Evolutionary conservation across 1,139 yeast species (phyloP).

Genomic region (Williopsis jadinii): DNA sequence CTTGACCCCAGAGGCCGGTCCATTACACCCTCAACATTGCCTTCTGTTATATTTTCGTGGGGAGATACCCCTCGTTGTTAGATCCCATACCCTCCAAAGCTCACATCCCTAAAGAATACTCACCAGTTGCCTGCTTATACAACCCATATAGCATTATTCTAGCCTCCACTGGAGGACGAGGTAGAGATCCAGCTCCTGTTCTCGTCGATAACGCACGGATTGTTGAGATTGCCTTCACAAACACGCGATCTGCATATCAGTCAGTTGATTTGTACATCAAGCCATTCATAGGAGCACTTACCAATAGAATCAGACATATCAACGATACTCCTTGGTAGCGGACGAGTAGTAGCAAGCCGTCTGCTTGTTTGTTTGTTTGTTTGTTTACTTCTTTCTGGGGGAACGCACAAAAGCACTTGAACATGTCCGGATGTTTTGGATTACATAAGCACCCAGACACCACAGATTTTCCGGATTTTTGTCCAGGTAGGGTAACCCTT

Average conservation of each 20-base stretch:
- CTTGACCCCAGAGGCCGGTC: slow-evolving; percentile 55
- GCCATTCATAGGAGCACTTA: neutral
- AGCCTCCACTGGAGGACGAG: slow-evolving; percentile 74
- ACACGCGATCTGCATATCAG: slow-evolving; percentile 53
- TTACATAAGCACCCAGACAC: no score
- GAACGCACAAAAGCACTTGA: no score
- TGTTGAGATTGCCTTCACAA: slow-evolving; percentile 74
- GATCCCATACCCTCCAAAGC: neutral
- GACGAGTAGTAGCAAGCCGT: no score
- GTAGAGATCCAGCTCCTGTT: slow-evolving; percentile 61
- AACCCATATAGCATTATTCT: slow-evolving; percentile 70
- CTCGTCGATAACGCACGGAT: slow-evolving; percentile 67
- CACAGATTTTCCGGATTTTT: no score
- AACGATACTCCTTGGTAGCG: no score
- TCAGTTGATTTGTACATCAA: no score
- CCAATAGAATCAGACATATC: neutral
- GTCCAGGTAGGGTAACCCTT: no score
- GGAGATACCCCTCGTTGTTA: neutral
- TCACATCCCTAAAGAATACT: neutral
- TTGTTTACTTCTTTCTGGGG: no score
- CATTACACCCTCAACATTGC: slow-evolving; percentile 66
- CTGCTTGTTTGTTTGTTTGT: no score
- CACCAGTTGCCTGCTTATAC: slow-evolving; percentile 60
- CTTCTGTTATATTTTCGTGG: slow-evolving; percentile 44
- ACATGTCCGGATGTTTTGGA: no score